Evolutionary conservation across 1,284 basidiomycete species (phyloP).

Genomic region (Ceratobasidium sp.): DNA sequence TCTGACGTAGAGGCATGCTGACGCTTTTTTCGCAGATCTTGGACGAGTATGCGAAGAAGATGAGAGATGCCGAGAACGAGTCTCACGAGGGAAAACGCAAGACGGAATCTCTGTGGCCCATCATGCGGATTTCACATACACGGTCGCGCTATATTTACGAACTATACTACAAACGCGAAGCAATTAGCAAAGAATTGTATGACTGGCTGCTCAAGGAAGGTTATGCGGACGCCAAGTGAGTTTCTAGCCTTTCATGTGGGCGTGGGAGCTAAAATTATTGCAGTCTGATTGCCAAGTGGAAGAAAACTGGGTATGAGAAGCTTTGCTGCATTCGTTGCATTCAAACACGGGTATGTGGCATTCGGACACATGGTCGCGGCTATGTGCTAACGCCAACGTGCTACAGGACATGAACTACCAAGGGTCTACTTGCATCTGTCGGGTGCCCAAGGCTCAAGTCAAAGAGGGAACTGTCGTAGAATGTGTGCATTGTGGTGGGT

Average conservation of each 20-base stretch:
- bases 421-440: conserved; percentile 98
- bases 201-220: conserved; percentile 99
- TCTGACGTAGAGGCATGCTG: conserved; percentile 5
- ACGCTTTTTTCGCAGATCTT: conserved; percentile 70
- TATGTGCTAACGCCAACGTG: conserved; percentile 43
- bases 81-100: conserved; percentile 98
- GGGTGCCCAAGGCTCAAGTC: conserved; percentile 94
- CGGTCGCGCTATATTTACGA: conserved; percentile 98
- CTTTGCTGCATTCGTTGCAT: conserved; percentile 98
- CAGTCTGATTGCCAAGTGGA: conserved; percentile 99
- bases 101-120: conserved; percentile 97
- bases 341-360: conserved; percentile 79
- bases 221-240: conserved; percentile 97
- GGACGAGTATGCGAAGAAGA: conserved; percentile 95
- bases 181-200: conserved; percentile 92
- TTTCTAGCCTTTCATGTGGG: conserved; percentile 48
- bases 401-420: conserved; percentile 97
- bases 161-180: conserved; percentile 98
- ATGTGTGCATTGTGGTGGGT: conserved; percentile 95
- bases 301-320: conserved; percentile 98
- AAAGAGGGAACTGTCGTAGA: conserved; percentile 94
- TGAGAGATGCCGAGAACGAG: conserved; percentile 98
- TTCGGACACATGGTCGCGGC: not conserved
- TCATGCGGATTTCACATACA: conserved; percentile 97
- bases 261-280: conserved; percentile 40